Evolutionary conservation across 2,329 filamentous ascomycete species (phyloP).

Genomic region (Hypoxylon sp.): DNA sequence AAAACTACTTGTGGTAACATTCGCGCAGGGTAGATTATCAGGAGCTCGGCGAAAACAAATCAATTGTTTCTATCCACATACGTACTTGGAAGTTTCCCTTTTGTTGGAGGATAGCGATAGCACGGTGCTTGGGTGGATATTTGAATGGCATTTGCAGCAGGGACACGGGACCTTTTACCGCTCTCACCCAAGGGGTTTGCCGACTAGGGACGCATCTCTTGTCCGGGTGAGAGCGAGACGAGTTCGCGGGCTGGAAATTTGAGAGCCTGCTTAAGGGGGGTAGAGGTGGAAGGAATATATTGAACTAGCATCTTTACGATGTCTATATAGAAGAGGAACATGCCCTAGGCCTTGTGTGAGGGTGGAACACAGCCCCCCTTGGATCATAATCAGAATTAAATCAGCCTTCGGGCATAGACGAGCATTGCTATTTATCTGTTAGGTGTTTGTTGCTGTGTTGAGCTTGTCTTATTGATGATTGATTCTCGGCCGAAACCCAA

Average conservation of each 20-base stretch:
- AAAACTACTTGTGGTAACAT: conserved; percentile 19
- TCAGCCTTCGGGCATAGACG: conserved; percentile 23
- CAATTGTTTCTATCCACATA: conserved; percentile 11
- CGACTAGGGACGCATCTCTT: conserved; percentile 2
- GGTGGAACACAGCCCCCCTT: conserved; percentile 22
- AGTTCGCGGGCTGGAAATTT: conserved; percentile 16
- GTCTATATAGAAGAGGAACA: conserved; percentile 21
- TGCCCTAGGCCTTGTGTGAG: conserved; percentile 14
- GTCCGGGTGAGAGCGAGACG: conserved; percentile 4
- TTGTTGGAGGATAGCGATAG: conserved; percentile 36
- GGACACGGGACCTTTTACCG: conserved; percentile 13
- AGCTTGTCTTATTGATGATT: background rate
- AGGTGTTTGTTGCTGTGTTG: background rate
- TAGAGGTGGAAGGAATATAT: conserved; percentile 15
- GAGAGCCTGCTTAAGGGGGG: conserved; percentile 3
- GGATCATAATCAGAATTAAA: conserved; percentile 42
- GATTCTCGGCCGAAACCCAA: background rate
- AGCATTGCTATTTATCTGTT: conserved; percentile 1
- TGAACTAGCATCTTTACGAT: conserved; percentile 24
- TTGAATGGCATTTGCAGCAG: conserved; percentile 41
- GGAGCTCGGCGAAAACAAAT: conserved; percentile 27
- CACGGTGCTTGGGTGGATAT: conserved; percentile 32
- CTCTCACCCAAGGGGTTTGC: conserved; percentile 14
- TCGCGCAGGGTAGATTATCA: conserved; percentile 33
- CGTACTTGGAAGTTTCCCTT: conserved; percentile 26